Evolutionary conservation across 2,329 filamentous ascomycete species (phyloP).

Genomic region (Xylaria sp.): DNA sequence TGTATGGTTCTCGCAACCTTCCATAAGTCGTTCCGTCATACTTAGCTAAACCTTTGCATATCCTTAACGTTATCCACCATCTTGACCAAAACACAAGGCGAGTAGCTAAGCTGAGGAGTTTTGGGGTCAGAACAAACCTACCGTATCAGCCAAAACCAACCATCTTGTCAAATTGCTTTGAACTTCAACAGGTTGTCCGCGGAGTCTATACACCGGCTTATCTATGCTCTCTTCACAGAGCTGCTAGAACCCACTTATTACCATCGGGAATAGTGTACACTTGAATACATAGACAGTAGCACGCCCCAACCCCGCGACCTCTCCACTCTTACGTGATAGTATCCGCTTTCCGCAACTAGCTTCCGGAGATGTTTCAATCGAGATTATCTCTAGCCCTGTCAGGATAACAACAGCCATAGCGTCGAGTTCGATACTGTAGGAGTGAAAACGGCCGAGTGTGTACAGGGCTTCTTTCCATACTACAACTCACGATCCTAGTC

Average conservation of each 20-base stretch:
- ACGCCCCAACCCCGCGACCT: conserved; percentile 5
- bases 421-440: neutral
- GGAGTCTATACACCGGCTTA: neutral
- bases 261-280: neutral
- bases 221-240: neutral
- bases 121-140: neutral
- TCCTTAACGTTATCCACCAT: neutral
- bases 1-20: neutral
- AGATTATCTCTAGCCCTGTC: neutral
- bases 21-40: neutral
- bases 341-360: neutral
- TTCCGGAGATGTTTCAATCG: conserved; percentile 18
- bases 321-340: conserved; percentile 9
- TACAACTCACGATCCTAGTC: neutral
- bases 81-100: neutral
- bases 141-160: neutral
- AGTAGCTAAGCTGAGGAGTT: neutral
- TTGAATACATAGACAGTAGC: neutral
- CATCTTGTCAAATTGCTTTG: neutral
- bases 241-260: conserved; percentile 1
- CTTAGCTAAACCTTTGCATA: neutral
- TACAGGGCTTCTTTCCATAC: neutral
- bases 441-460: neutral
- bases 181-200: neutral
- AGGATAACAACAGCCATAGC: neutral